A percentile compares a stretch with the other conserved stretches of the same genome.
These are phyloP conservation scores for Barnettozyma sucrosica DNA, from an alignment of 805 yeast genomes.

Conservation along the genomic window DNA sequence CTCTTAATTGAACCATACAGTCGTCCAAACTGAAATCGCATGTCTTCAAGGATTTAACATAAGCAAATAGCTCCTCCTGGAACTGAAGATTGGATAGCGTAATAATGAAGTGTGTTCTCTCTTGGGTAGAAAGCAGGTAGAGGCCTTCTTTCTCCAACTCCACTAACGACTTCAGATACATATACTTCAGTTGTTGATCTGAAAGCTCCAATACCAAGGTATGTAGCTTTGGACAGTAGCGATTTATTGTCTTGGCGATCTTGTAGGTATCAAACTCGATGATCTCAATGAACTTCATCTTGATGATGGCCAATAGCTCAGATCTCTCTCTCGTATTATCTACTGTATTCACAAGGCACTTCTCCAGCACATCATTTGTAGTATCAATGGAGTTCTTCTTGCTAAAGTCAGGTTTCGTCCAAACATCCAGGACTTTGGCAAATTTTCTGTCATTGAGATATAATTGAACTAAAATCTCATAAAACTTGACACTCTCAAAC, in stretches of 20 bases:
- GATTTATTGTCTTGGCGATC: conserved; percentile 25
- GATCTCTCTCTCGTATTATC: conserved; percentile 18
- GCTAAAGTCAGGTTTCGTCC: conserved; percentile 34
- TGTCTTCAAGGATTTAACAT: conserved; percentile 19
- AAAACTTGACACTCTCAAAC: conserved; percentile 50
- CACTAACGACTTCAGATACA: conserved; percentile 21
- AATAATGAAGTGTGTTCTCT: conserved; percentile 21
- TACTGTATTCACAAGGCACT: conserved; percentile 22
- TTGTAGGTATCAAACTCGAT: conserved; percentile 26
- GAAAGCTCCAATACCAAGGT: conserved; percentile 9
- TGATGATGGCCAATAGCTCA: conserved; percentile 15
- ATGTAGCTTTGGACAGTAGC: conserved; percentile 18
- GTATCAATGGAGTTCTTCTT: conserved; percentile 23
- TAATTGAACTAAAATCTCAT: conserved; percentile 51
- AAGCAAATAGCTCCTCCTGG: conserved; percentile 13
- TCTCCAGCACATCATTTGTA: conserved; percentile 24
- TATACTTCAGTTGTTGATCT: conserved; percentile 21
- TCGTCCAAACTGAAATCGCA: conserved; percentile 21
- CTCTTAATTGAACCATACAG: conserved; percentile 21
- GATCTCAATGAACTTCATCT: conserved; percentile 16
- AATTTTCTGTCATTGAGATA: conserved; percentile 49
- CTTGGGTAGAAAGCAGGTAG: conserved; percentile 11
- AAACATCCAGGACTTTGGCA: conserved; percentile 47
- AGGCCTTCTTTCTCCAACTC: conserved; percentile 19
- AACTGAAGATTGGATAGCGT: conserved; percentile 14